Evolutionary conservation across 306 rosid species (phyloP), one percentile per base, ranked within the genome.

Genomic region (Crotalaria pallida): DNA sequence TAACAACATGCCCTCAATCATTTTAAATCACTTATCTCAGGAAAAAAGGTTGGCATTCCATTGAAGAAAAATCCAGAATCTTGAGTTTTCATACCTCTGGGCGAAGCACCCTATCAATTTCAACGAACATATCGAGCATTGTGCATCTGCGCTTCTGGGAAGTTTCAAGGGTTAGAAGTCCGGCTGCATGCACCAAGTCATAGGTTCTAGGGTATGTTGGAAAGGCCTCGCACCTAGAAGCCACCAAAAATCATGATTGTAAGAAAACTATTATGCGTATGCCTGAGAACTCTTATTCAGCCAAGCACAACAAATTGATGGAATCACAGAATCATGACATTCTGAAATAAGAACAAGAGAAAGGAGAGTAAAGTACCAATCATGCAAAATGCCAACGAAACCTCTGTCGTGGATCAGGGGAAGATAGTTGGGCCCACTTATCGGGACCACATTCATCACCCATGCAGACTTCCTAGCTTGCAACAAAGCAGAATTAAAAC

Each of bases 371-470:
- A 74, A 72, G 68, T 94, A 94, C 99, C 99, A 94, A 69, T 94
- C 95, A 61, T 94, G 99, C 80, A 94, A 70, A 64, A 91, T 86
- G 13, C 97, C 97, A 31, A 87, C 82, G 44, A 87, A 87, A 4
- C 99, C 97, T 75, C 96, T 83, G 88, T 94, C 99, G 62, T 88
- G 85, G 77, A 94, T 94, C 87, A 91, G 23, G 52, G 97, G 95
- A 78, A 94, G 88, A 77, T 88, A 73, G 80, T 94, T 94, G 7
- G 83, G 85, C 41, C 96, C 95, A 65, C 58, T 83, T 55, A 82
- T 77, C 71, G 97, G 92, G 71, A 94, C 87, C 47, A 88, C 97
- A 80, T 94, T 94, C 99, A 94, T 91, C 80, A 94, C 95, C 99
- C 99, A 94, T 18, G 83, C 92, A 59, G 96, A 88, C 84, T 91